Base-by-base conservation (phyloP, 306 rosid species). In the Echinosophora koreensis region DNA sequence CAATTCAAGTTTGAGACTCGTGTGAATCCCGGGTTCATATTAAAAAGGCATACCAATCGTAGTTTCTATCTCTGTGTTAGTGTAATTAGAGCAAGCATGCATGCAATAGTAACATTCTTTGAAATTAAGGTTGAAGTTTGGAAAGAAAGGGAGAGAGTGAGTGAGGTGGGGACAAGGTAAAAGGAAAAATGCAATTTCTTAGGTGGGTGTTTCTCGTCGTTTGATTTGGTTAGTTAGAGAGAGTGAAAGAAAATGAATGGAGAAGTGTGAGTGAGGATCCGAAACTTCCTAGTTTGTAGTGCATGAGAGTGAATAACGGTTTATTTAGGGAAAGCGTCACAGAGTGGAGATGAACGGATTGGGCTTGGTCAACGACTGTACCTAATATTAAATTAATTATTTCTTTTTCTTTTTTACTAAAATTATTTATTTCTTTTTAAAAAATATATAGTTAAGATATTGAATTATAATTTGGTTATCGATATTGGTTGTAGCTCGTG, bases 181-280 rank as follows among this genome's bases (percentile, higher is more conserved):
- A 38, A 68, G 8, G 52, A 0, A 37, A 47, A 38, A 57, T 66
- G 49, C 51, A 56, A 6, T 61, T 70, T 74, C 39, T 28, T 49
- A 8, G 44, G 5, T 12, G 2, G 3, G 32, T 58, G 69, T 35
- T n/a, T n/a, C 46, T 30, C 32, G 32, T 30, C 2, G 32, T 30
- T 30, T 30, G 32, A 5, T 15, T 66, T 47, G n/a, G 68, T 39
- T 39, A 28, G 83, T 52, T 44, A 6, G 10, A 8, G 44, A 22
- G 22, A 22, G 22, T 22, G 22, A 22, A 55, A 42, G 18, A 49
- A 71, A 84, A 77, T 42, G 66, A 42, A 77, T 73, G 71, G 78
- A 6, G 12, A 3, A 50, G 38, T 50, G 34, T 10, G 62, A 84
- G 52, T 66, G 71, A 59, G 84, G 87, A 82, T 86, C 90, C 90